Evolutionary conservation across 2,329 filamentous ascomycete genomes (phyloP), one percentile per base, ranked within the genome.

Genomic region (Sporothrix dimorphospora): DNA sequence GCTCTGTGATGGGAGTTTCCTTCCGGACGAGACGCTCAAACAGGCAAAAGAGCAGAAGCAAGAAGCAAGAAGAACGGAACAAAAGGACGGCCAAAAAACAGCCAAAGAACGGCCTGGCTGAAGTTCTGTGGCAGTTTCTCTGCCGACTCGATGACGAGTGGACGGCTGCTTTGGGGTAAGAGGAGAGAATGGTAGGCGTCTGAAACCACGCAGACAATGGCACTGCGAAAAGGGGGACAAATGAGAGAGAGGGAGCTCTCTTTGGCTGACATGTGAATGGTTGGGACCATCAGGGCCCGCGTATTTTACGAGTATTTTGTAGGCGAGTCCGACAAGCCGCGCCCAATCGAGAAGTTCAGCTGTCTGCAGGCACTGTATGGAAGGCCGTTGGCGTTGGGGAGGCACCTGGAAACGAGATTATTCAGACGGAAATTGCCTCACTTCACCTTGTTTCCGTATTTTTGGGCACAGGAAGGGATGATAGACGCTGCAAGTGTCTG

Each of bases 201-300:
- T 53, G 65, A 38, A 67, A 67, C 63, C 19, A 21, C 27, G 42
- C n/a, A 42, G 57, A 42, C 9, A 57, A 34, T 66, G 40, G 40
- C 11, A 38, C 21, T 34, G 45, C 14, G 27, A 67, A 65, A 34
- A 66, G 11, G 65, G 27, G 24, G 30, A 61, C 34, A 42, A 42
- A 42, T 24, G 16, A n/a, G 57, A 61, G 57, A 40, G 5, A n/a
- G n/a, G n/a, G n/a, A n/a, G n/a, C n/a, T n/a, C n/a, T n/a, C n/a
- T n/a, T 14, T 34, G 34, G 9, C 45, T 67, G 45, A 51, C 65
- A 67, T 67, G 65, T 67, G 65, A 42, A 67, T 63, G 57, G 34
- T 42, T 19, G n/a, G 38, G 42, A 16, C 14, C 42, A 47, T n/a
- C n/a, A 47, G 42, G 42, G 42, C 11, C 42, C 16, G 14, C 6